phyloP scores from a whole-genome alignment of 2,329 filamentous ascomycete genomes.

The Fusarium bactridioides region DNA sequence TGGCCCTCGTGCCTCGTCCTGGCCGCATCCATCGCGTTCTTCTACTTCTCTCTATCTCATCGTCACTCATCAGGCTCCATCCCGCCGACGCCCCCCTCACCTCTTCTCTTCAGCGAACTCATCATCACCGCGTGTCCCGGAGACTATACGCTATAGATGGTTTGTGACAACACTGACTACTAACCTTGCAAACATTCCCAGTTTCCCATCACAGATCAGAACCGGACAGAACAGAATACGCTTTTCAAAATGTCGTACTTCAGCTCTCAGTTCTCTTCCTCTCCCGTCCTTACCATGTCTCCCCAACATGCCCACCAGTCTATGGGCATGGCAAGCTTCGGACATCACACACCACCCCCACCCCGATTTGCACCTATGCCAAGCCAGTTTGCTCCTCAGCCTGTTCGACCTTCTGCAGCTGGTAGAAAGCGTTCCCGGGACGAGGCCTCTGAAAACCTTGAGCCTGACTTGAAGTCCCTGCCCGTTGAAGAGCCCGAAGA shows the following conservation, averaged over 20 bases:
- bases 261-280: constrained; percentile 52
- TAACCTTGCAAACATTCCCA: constrained; percentile 39
- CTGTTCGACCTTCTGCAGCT: constrained; percentile 43
- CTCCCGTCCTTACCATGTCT: constrained; percentile 54
- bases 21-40: constrained; percentile 12
- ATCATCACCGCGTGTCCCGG: constrained; percentile 21
- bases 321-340: constrained; percentile 44
- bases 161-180: constrained; percentile 46
- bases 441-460: constrained; percentile 74
- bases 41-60: background rate
- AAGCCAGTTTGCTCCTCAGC: constrained; percentile 30
- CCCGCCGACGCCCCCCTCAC: background rate
- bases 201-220: constrained; percentile 19
- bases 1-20: constrained; percentile 19
- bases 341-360: constrained; percentile 36
- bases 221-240: background rate
- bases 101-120: constrained; percentile 8
- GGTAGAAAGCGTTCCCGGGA: constrained; percentile 81
- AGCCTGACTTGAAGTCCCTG: constrained; percentile 60
- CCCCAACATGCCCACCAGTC: constrained; percentile 47
- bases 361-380: constrained; percentile 38
- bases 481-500: constrained; percentile 62
- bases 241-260: constrained; percentile 53
- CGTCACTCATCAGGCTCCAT: background rate
- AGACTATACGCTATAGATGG: constrained; percentile 37